Evolutionary conservation across 2,329 filamentous ascomycete genomes (phyloP).

Genomic region (Chaetomium globosum): DNA sequence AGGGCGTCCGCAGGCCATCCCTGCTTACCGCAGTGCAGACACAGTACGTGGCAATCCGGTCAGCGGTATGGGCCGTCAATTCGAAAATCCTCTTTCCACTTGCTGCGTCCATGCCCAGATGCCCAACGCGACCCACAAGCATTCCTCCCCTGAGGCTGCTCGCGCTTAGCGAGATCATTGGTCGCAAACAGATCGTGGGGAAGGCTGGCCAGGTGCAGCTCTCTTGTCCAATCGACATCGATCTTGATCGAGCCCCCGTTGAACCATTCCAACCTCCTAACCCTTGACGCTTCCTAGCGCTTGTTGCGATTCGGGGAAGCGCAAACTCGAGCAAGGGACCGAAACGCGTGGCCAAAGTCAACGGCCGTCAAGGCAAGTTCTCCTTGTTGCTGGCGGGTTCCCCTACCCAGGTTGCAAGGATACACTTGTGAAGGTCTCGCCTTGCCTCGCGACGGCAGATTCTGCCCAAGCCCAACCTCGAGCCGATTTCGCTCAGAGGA

Average conservation of each 20-base stretch:
- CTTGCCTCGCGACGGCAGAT: background rate
- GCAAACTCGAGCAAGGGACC: background rate
- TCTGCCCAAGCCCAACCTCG: conserved; percentile 9
- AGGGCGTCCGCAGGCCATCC: conserved; percentile 20
- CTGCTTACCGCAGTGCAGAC: conserved; percentile 9
- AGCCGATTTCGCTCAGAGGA: conserved; percentile 22
- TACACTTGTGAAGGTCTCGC: background rate
- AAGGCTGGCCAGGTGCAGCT: conserved; percentile 11
- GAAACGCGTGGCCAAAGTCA: background rate
- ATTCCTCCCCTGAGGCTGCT: conserved; percentile 29
- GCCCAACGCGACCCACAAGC: conserved; percentile 32
- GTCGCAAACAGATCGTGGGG: conserved; percentile 30
- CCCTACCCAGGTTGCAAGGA: background rate
- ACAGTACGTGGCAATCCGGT: conserved; percentile 33
- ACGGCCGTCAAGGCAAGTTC: background rate
- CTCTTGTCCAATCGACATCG: conserved; percentile 14
- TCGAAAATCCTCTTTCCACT: conserved; percentile 2
- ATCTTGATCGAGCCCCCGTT: background rate
- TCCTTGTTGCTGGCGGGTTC: background rate
- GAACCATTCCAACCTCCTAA: background rate
- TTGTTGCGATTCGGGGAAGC: background rate
- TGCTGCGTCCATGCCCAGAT: conserved; percentile 28
- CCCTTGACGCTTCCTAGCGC: background rate
- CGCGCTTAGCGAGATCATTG: conserved; percentile 20
- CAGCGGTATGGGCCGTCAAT: conserved; percentile 24